phyloP scores from a whole-genome alignment of 2,329 filamentous ascomycete genomes.

The Xylariomycetidae sp. region DNA sequence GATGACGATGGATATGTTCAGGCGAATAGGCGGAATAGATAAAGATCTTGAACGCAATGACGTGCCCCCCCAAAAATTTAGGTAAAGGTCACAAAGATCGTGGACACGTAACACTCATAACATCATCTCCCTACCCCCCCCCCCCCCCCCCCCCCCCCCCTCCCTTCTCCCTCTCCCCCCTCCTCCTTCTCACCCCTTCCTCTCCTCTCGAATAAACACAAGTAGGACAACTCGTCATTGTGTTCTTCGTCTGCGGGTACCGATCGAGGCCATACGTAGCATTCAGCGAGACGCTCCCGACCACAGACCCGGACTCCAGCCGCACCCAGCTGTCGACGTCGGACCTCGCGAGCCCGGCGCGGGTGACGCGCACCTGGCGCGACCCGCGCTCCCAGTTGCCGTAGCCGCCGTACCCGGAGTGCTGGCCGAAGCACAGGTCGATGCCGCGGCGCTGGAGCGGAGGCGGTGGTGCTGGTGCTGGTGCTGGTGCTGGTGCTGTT shows the following conservation, averaged over 20 bases:
- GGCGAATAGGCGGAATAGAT: too few relatives aligned
- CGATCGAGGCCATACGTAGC: conserved; percentile 52
- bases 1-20: too few relatives aligned
- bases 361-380: conserved; percentile 48
- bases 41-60: too few relatives aligned
- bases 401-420: conserved; percentile 67
- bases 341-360: conserved; percentile 32
- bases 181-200: too few relatives aligned
- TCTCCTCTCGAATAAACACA: conserved; percentile 18
- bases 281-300: conserved; percentile 52
- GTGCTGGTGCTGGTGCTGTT: too few relatives aligned
- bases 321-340: conserved; percentile 57
- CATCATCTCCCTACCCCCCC: too few relatives aligned
- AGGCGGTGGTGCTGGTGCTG: too few relatives aligned
- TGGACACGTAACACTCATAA: too few relatives aligned
- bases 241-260: conserved; percentile 42
- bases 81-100: too few relatives aligned
- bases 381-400: conserved; percentile 59
- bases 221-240: conserved; percentile 26
- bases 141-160: too few relatives aligned
- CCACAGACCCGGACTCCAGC: conserved; percentile 49
- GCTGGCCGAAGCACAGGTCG: conserved; percentile 55
- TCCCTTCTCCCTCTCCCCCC: too few relatives aligned
- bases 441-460: conserved; percentile 38
- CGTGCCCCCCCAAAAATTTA: too few relatives aligned